Conservation (phyloP, 768 basidiomycete species). For the Suillus luteus region DNA sequence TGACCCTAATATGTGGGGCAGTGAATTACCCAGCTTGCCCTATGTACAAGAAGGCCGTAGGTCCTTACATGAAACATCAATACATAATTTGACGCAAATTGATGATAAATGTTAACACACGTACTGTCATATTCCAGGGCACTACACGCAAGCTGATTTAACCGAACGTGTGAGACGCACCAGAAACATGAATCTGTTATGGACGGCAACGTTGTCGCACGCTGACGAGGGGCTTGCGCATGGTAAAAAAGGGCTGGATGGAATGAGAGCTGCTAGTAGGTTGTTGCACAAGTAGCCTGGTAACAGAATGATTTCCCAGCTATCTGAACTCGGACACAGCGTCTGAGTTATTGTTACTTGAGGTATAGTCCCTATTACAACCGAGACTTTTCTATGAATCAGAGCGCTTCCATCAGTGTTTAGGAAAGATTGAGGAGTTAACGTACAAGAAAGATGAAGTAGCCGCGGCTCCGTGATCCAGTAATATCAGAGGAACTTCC, state of each 20-base stretch:
- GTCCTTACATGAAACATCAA: not conserved
- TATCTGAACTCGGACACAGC: not conserved
- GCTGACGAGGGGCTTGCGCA: not conserved
- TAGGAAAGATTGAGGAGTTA: not conserved
- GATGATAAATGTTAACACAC: not conserved
- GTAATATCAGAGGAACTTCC: conserved; percentile 48
- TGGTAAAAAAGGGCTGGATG: not conserved
- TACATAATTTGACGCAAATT: not conserved
- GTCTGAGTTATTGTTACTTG: not conserved
- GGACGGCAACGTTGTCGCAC: not conserved
- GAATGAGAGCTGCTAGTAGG: not conserved
- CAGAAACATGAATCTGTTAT: not conserved
- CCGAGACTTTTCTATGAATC: not conserved
- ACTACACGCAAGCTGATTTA: not conserved
- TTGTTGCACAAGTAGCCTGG: not conserved
- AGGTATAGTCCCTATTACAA: not conserved
- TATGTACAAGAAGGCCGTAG: not conserved
- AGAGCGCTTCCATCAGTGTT: not conserved
- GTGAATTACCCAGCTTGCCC: not conserved
- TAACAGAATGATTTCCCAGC: not conserved
- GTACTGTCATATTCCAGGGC: not conserved
- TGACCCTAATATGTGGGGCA: not conserved
- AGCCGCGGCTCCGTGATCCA: not conserved
- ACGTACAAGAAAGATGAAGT: not conserved
- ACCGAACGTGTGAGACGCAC: not conserved